Percentiles rank a stretch among this genome's conserved stretches.
Conservation (phyloP, 1,284 basidiomycete species). For the Phylloporus sp. region DNA sequence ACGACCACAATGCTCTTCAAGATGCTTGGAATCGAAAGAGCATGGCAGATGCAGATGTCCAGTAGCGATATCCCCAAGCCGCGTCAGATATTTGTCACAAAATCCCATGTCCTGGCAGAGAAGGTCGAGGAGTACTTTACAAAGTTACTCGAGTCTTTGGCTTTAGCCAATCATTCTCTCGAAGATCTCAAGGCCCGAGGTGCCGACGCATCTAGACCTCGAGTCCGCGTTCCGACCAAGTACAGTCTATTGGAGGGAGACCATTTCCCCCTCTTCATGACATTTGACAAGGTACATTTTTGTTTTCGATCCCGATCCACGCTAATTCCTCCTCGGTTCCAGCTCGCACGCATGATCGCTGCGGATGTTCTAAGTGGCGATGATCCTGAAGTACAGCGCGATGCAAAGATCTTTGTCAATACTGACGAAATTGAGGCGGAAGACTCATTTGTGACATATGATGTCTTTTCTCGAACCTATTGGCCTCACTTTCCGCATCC, state of each 20-base stretch:
- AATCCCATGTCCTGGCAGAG: constrained; percentile 67
- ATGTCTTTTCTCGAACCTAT: constrained; percentile 60
- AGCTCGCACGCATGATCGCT: constrained; percentile 27
- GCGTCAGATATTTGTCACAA: constrained; percentile 77
- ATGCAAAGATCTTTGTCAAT: constrained; percentile 25
- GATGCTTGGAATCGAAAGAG: constrained; percentile 70
- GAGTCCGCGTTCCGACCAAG: constrained; percentile 56
- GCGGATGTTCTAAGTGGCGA: constrained; percentile 30
- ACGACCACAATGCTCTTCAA: constrained; percentile 80
- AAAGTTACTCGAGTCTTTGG: constrained; percentile 59
- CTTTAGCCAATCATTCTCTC: constrained; percentile 47
- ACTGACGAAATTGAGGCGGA: constrained; percentile 22
- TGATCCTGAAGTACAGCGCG: constrained; percentile 12
- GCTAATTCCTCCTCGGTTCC: constrained; percentile 12
- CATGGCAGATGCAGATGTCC: constrained; percentile 46
- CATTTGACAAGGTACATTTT: constrained; percentile 63
- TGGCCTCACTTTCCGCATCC: constrained; percentile 71
- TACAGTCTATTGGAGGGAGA: constrained; percentile 65
- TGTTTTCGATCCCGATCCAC: not conserved
- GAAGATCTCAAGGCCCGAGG: constrained; percentile 44
- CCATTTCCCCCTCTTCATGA: constrained; percentile 78
- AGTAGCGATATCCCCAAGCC: constrained; percentile 46
- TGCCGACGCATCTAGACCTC: constrained; percentile 13
- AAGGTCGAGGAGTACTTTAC: constrained; percentile 73
- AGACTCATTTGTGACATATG: constrained; percentile 53